Percentiles rank a stretch among this genome's conserved stretches.
Conservation (phyloP, 805 yeast genomes). For the Myxozyma monticola region DNA sequence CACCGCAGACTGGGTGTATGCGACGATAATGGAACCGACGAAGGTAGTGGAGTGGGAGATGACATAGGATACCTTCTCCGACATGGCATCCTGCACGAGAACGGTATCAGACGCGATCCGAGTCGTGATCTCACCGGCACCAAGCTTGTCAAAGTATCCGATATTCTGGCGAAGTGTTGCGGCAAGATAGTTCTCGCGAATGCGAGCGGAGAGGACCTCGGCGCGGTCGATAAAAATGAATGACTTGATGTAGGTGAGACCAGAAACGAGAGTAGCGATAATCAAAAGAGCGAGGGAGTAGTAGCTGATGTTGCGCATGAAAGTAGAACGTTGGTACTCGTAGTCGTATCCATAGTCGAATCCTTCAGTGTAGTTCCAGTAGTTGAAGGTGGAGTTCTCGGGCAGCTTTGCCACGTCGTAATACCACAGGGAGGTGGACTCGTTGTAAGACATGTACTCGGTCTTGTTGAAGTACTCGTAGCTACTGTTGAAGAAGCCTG, state of each 20-base stretch:
- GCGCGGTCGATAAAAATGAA: constrained; percentile 43
- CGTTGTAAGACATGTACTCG: constrained; percentile 12
- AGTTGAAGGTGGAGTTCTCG: constrained; percentile 5
- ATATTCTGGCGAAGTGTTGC: constrained; percentile 45
- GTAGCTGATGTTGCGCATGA: constrained; percentile 18
- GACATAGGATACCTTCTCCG: constrained; percentile 45
- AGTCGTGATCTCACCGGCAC: constrained; percentile 47
- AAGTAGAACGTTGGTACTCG: constrained; percentile 4
- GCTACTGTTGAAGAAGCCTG: constrained; percentile 6
- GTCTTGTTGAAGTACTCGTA: constrained; percentile 7
- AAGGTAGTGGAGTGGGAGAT: constrained; percentile 44
- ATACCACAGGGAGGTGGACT: constrained; percentile 7
- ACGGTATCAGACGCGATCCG: constrained; percentile 46
- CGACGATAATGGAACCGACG: constrained; percentile 42
- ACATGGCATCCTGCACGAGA: constrained; percentile 45
- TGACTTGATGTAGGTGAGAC: constrained; percentile 38
- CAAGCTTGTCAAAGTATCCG: constrained; percentile 45
- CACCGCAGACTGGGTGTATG: constrained; percentile 41
- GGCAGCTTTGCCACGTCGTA: no score
- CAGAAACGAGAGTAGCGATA: constrained; percentile 40
- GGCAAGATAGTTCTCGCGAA: constrained; percentile 41
- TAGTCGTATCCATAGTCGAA: constrained; percentile 3
- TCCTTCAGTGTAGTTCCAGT: constrained; percentile 7
- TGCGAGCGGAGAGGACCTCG: constrained; percentile 44
- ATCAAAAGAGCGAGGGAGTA: constrained; percentile 42